phyloP scores from a whole-genome alignment of 2,329 filamentous ascomycete species.

The Cyphellophora attinorum region DNA sequence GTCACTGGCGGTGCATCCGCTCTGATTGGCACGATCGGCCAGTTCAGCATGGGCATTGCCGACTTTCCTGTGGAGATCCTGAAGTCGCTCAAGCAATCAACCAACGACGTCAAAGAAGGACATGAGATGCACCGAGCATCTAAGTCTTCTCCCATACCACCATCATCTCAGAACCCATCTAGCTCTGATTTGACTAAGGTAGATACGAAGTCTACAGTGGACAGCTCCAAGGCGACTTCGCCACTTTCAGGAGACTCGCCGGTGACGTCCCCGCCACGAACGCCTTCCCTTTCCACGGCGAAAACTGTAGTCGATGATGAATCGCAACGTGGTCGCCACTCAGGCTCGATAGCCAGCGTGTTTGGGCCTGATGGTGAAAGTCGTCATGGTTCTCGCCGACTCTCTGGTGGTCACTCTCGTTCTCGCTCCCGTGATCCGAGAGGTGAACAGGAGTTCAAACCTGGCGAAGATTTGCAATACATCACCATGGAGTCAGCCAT shows the following conservation, averaged over 20 bases:
- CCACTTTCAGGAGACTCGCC: not conserved
- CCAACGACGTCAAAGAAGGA: slow-evolving; percentile 16
- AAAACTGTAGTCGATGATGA: not conserved
- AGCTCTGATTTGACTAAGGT: slow-evolving; percentile 4
- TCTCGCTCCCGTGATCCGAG: slow-evolving; percentile 10
- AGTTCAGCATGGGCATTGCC: slow-evolving; percentile 71
- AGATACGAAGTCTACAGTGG: not conserved
- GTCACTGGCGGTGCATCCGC: slow-evolving; percentile 68
- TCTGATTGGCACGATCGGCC: slow-evolving; percentile 71
- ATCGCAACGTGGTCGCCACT: not conserved
- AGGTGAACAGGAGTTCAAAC: slow-evolving; percentile 6
- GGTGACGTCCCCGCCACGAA: not conserved
- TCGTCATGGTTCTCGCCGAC: slow-evolving; percentile 4
- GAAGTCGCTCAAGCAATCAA: slow-evolving; percentile 25
- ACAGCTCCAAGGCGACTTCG: not conserved
- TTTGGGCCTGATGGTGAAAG: slow-evolving; percentile 9
- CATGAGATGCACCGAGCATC: slow-evolving; percentile 9
- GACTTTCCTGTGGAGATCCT: slow-evolving; percentile 55
- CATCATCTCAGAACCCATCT: slow-evolving; percentile 2
- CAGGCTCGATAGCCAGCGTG: slow-evolving; percentile 7
- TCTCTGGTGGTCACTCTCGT: slow-evolving; percentile 4
- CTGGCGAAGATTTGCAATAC: slow-evolving; percentile 22
- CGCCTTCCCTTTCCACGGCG: slow-evolving; percentile 1
- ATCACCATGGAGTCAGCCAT: slow-evolving; percentile 49
- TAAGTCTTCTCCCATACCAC: slow-evolving; percentile 5